phyloP scores from a whole-genome alignment of 331 rosid genomes.

The Prunus yedoensis region DNA sequence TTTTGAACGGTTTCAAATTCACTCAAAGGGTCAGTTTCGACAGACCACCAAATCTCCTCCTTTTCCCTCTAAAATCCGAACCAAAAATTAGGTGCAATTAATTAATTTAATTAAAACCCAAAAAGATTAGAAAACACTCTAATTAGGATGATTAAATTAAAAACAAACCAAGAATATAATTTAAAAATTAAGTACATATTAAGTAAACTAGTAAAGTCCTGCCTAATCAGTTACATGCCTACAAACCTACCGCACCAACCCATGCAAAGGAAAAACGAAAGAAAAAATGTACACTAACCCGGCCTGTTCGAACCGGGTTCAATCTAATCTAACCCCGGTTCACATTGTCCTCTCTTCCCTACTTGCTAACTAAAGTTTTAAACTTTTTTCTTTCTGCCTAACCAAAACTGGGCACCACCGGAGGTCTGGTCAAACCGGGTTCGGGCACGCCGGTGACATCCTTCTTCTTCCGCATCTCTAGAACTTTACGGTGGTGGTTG shows the following conservation, averaged over 20 bases:
- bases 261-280: conserved; percentile 10
- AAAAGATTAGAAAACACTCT: not conserved
- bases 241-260: conserved; percentile 59
- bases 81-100: not conserved
- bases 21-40: not conserved
- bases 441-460: conserved; percentile 31
- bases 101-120: not conserved
- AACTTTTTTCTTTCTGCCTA: not conserved
- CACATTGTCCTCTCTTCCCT: conserved; percentile 17
- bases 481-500: conserved; percentile 90
- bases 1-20: conserved; percentile 31
- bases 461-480: conserved; percentile 92
- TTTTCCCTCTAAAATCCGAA: conserved; percentile 2
- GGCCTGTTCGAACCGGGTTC: conserved; percentile 46
- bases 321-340: conserved; percentile 11
- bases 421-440: conserved; percentile 23
- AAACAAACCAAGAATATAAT: not conserved
- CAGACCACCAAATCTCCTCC: conserved; percentile 11
- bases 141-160: not conserved
- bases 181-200: conserved; percentile 17
- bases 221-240: conserved; percentile 44
- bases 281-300: conserved; percentile 53
- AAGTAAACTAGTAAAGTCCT: conserved; percentile 16
- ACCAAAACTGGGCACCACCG: conserved; percentile 54
- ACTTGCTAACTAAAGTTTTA: conserved; percentile 21